phyloP scores from a whole-genome alignment of 2,329 filamentous ascomycete genomes.

The Botrytis fabae region DNA sequence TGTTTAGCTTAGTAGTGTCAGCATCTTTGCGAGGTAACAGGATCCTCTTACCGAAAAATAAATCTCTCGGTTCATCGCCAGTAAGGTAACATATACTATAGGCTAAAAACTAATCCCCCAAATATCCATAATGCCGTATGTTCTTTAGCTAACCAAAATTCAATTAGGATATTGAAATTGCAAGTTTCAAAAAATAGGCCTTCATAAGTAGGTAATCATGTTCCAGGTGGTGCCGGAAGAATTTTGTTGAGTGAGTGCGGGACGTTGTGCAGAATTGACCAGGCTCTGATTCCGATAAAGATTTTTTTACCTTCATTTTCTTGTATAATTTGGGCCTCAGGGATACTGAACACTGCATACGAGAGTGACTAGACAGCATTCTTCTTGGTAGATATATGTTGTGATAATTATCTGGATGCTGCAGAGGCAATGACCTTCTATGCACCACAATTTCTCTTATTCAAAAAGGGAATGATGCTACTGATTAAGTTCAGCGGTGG shows the following conservation, averaged over 20 bases:
- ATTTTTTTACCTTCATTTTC: background rate
- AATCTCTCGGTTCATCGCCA: background rate
- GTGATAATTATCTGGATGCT: background rate
- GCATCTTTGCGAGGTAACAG: background rate
- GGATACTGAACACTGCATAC: slow-evolving; percentile 10
- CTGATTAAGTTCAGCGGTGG: background rate
- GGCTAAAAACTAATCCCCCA: background rate
- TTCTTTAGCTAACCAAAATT: background rate
- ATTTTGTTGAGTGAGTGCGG: slow-evolving; percentile 13
- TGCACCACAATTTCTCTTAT: background rate
- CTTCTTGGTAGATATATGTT: slow-evolving; percentile 14
- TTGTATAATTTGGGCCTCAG: background rate
- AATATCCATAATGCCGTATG: background rate
- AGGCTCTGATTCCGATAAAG: slow-evolving; percentile 11
- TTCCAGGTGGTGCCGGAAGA: slow-evolving; percentile 5
- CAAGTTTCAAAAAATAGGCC: background rate
- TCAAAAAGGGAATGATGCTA: background rate
- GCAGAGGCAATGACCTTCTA: background rate
- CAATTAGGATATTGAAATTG: background rate
- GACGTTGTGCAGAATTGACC: slow-evolving; percentile 6
- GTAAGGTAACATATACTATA: slow-evolving; percentile 3
- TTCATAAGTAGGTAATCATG: background rate
- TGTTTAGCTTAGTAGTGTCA: slow-evolving; percentile 3
- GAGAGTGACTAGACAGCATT: slow-evolving; percentile 5
- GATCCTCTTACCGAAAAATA: slow-evolving; percentile 8